Base-by-base conservation (phyloP, 352 stramenopile genomes). In the Blastocystis sp. region DNA sequence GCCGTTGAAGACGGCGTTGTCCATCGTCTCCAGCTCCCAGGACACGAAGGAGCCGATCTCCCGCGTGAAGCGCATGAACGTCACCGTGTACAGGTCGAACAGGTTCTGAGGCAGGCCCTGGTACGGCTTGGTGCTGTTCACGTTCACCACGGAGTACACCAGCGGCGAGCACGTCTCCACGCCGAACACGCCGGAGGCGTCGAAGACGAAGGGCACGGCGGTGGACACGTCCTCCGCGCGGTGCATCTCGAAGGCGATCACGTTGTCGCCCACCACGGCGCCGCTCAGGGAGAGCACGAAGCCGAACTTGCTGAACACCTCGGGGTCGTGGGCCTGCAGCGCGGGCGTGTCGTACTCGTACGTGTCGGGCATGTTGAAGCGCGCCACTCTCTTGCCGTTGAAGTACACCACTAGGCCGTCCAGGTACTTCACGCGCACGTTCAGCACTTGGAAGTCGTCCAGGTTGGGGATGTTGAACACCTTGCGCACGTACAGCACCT, bases 161-260 rank as follows among this genome's bases (percentile, higher is more conserved):
- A 79, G 40, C n/a, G 48, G 42, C 43, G 69, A 79, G 60, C 69
- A 79, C 48, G 19, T 42, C 14, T 79, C 48, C 19, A 79, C 69
- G 28, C 69, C 69, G 24, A 79, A 79, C 11, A 63, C 43, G 17
- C 43, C 69, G 14, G 43, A 64, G 1, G 69, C 69, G 40, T 79
- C 69, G 28, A 79, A 79, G 11, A 28, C 7, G 24, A 79, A 43
- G 4, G 66, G 66, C 10, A 64, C 69, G 1, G 42, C 7, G 4
- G 69, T 48, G 14, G 19, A 40, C 19, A 21, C 38, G 4, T 28
- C 19, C n/a, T 24, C 4, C 43, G 48, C 24, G 4, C 69, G 48
- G 63, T 79, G 48, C 11, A 79, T 28, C 48, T 79, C 69, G 48
- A 79, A 79, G 19, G 69, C 69, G 11, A 79, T 79, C 48, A 79